Base-by-base conservation (phyloP, 305 asterid species). In the Coffea humblotiana region DNA sequence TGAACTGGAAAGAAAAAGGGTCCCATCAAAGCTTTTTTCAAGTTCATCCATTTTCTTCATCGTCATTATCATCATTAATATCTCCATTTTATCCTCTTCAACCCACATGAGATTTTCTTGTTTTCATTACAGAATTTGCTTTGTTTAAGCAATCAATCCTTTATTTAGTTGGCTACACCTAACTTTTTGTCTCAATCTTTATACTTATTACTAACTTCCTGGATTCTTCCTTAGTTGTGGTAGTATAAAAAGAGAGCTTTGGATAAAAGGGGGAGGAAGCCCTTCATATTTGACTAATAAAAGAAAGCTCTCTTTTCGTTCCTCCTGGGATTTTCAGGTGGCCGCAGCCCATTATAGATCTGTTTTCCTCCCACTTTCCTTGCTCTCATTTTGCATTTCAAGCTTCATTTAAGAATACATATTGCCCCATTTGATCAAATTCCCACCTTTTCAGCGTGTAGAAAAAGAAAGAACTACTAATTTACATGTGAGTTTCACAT, bases 21-120 rank as follows among this genome's bases (percentile, higher is more conserved):
- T 6, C 49, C 69, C 51, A 45, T 65, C 10, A 12, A 43, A 8
- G 75, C 21, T 29, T 12, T 48, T 77, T 40, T 47, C 80, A 9
- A 65, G 74, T 77, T 77, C 80, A 54, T 71, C 54, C 76, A 58
- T 78, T 71, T 70, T 78, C 81, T 21, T 75, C 78, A 27, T 64
- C 43, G 25, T 63, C 67, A 54, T 78, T 37, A 48, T 60, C 56
- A 25, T 56, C 69, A 78, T 2, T 14, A 18, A 13, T 48, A 79
- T 71, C 70, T 79, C 35, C 27, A 48, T 78, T 56, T 56, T 43
- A 58, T 37, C 58, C 25, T 56, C 52, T 35, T 19, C 54, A 25
- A 72, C 51, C 35, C 49, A 77, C 47, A 5, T 65, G 15, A 76
- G 61, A 23, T 75, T 61, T 43, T 63, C 16, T 47, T 61, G 66